A percentile compares a stretch with the other conserved stretches of the same genome.
Conservation (phyloP, 441 rosid species). For the Croton setiger region DNA sequence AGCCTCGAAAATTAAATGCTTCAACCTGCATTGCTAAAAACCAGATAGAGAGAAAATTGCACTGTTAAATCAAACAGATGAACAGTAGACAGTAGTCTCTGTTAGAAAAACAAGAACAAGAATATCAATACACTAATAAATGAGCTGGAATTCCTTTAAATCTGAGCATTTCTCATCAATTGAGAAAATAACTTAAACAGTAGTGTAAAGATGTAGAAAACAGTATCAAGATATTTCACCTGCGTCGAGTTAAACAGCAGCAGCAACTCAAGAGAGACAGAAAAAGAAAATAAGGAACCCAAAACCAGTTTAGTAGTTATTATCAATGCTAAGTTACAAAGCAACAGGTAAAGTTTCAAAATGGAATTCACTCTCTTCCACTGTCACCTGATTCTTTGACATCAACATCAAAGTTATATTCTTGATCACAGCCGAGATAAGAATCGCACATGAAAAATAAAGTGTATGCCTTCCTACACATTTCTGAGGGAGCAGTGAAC, state of each 20-base stretch:
- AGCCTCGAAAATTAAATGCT: no score
- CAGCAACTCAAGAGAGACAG: neutral
- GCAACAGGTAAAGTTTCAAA: neutral
- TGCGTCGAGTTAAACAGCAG: neutral
- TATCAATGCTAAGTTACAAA: neutral
- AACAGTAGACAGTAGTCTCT: no score
- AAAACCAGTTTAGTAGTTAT: neutral
- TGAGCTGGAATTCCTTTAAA: no score
- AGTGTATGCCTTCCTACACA: conserved; percentile 57
- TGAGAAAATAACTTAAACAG: no score
- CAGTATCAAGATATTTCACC: neutral
- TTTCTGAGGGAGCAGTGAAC: conserved; percentile 66
- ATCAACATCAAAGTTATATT: conserved; percentile 61
- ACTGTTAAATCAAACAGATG: no score
- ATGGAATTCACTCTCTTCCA: conserved; percentile 21
- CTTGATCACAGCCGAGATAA: conserved; percentile 88
- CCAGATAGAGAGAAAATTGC: no score
- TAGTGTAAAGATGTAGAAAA: no score
- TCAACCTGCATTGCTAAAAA: no score
- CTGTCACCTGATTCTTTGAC: conserved; percentile 48
- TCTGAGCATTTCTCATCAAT: no score
- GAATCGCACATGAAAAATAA: conserved; percentile 91
- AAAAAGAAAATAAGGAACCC: neutral
- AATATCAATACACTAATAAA: no score
- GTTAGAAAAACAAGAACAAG: no score